phyloP scores from a whole-genome alignment of 2,329 filamentous ascomycete species.

The Diplodia scrobiculata region DNA sequence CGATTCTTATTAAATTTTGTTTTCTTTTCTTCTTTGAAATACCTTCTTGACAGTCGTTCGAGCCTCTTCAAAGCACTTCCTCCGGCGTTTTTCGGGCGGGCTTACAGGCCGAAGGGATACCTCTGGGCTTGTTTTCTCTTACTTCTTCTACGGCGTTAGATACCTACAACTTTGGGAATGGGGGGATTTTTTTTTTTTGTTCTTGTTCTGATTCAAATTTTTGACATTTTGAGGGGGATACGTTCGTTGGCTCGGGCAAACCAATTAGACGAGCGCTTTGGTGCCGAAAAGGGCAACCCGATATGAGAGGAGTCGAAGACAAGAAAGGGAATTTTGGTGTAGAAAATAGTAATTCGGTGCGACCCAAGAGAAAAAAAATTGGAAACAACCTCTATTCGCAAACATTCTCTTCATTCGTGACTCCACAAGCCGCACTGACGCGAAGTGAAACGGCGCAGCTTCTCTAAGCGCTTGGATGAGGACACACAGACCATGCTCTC shows the following conservation, averaged over 20 bases:
- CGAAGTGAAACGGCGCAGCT: background rate
- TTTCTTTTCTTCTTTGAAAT: background rate
- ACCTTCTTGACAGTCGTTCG: constrained; percentile 16
- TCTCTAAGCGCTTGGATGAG: constrained; percentile 4
- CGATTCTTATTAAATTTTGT: constrained; percentile 20
- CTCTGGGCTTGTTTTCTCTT: background rate
- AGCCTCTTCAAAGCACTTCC: constrained; percentile 8
- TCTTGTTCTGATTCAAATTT: background rate
- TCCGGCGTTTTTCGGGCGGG: background rate
- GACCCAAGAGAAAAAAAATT: background rate
- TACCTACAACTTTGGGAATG: constrained; percentile 10
- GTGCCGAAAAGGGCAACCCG: background rate
- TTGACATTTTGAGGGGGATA: background rate
- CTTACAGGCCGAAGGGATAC: background rate
- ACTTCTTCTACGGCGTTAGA: constrained; percentile 17
- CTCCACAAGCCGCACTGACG: background rate
- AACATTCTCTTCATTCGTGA: background rate
- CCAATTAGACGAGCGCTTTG: background rate
- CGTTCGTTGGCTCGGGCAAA: constrained; percentile 9
- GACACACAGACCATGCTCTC: background rate
- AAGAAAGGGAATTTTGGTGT: background rate
- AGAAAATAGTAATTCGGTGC: constrained; percentile 12
- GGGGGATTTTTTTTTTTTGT: background rate
- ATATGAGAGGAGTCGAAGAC: background rate
- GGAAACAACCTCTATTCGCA: constrained; percentile 3